Conservation (phyloP, 2,329 filamentous ascomycete genomes). For the Pseudogymnoascus verrucosus region DNA sequence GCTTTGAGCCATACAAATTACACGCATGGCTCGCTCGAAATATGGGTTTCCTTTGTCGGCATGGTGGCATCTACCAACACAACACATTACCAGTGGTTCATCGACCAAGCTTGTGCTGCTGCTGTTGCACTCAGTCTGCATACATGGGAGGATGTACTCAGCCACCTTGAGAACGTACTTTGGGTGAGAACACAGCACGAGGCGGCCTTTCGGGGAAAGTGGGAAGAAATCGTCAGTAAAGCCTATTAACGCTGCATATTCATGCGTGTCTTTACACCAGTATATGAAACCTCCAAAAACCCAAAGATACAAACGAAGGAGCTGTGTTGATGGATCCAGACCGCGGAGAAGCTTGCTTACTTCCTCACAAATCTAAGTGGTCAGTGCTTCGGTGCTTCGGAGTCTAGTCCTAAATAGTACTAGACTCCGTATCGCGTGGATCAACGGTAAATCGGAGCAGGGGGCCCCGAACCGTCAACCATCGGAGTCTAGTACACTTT, state of each 20-base stretch:
- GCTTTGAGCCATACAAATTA: constrained; percentile 12
- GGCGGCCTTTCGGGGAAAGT: constrained; percentile 22
- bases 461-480: constrained; percentile 7
- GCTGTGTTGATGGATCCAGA: background rate
- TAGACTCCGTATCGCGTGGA: constrained; percentile 3
- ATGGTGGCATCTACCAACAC: constrained; percentile 30
- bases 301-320: background rate
- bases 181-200: constrained; percentile 25
- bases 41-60: constrained; percentile 38
- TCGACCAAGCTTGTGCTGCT: constrained; percentile 18
- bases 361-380: background rate
- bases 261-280: background rate
- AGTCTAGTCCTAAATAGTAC: constrained; percentile 14
- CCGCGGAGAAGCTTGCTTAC: background rate
- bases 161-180: constrained; percentile 22
- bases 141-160: constrained; percentile 21
- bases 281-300: background rate
- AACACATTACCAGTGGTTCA: constrained; percentile 26
- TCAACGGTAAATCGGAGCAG: background rate
- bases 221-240: constrained; percentile 22
- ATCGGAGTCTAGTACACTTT: constrained; percentile 20
- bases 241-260: background rate
- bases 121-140: constrained; percentile 3
- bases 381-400: background rate
- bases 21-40: constrained; percentile 23